Conservation (phyloP, 169 alveolate species). For the Plasmodium yoelii region DNA sequence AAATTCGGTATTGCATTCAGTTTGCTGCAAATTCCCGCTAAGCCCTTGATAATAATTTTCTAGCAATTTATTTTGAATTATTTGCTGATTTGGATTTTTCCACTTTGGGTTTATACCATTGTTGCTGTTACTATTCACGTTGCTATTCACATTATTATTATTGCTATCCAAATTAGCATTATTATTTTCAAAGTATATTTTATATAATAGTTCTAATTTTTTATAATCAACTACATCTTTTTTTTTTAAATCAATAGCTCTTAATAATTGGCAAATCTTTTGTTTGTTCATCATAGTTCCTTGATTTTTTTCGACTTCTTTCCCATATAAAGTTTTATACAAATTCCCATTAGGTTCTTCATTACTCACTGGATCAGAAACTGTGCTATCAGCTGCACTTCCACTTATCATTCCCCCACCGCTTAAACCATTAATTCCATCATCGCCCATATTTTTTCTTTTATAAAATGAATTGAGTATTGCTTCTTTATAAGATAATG, state of each 20-base stretch:
- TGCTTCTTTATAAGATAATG: too few relatives aligned
- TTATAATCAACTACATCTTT: conserved; percentile 10
- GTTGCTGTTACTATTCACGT: too few relatives aligned
- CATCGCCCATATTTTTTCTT: neutral
- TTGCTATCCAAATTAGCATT: neutral
- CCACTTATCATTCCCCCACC: neutral
- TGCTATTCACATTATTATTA: neutral
- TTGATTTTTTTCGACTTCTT: neutral
- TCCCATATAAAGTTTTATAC: neutral
- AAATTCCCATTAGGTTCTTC: too few relatives aligned
- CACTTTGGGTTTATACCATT: neutral
- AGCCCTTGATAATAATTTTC: conserved; percentile 40
- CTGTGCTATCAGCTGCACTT: neutral
- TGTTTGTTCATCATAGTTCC: neutral
- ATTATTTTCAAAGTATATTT: conserved; percentile 14
- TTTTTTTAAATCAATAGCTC: conserved; percentile 7
- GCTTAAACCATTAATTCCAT: neutral
- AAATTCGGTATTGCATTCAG: neutral
- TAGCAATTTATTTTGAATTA: conserved; percentile 16
- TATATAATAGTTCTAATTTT: conserved; percentile 37
- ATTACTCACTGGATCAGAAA: too few relatives aligned
- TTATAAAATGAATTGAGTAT: neutral
- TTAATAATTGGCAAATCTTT: neutral
- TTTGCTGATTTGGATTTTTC: neutral
- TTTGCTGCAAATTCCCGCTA: conserved; percentile 14